These are phyloP conservation scores for Trichoderma citrinoviride DNA, from an alignment of 2,329 filamentous ascomycete genomes.

Conservation along the genomic window DNA sequence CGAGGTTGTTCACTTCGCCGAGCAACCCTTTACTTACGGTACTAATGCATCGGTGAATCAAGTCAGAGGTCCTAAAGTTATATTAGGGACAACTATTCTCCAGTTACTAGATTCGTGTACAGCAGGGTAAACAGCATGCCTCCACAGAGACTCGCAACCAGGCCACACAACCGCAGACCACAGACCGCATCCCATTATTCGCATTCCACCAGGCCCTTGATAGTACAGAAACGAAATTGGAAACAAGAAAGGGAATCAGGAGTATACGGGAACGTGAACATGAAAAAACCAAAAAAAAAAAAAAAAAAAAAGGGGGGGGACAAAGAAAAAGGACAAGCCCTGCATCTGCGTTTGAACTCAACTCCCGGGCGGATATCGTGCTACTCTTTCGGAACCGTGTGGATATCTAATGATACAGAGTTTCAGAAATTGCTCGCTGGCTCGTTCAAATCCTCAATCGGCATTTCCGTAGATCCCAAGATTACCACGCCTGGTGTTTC, in stretches of 20 bases:
- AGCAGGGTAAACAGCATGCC: not conserved
- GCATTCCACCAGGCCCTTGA: not conserved
- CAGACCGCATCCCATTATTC: slow-evolving; percentile 4
- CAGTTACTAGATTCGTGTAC: not conserved
- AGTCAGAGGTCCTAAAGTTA: not conserved
- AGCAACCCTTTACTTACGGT: too few relatives aligned
- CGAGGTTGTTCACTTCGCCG: too few relatives aligned
- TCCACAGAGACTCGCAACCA: not conserved
- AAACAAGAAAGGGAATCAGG: not conserved
- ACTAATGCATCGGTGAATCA: too few relatives aligned
- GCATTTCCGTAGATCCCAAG: slow-evolving; percentile 10
- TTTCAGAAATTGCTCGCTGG: slow-evolving; percentile 11
- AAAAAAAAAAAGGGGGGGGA: not conserved
- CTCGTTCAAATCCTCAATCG: not conserved
- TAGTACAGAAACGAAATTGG: not conserved
- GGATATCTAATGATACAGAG: slow-evolving; percentile 22
- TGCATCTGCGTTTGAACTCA: slow-evolving; percentile 14
- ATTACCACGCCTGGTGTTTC: slow-evolving; percentile 3
- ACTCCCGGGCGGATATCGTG: slow-evolving; percentile 19
- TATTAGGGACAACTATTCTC: not conserved
- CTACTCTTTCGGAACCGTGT: slow-evolving; percentile 14
- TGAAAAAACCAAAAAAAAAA: not conserved
- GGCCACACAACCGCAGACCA: not conserved
- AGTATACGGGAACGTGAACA: not conserved
- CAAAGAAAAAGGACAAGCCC: slow-evolving; percentile 15